Evolutionary conservation across 2,329 filamentous ascomycete species (phyloP).

Genomic region (Nigrospora sphaerica): DNA sequence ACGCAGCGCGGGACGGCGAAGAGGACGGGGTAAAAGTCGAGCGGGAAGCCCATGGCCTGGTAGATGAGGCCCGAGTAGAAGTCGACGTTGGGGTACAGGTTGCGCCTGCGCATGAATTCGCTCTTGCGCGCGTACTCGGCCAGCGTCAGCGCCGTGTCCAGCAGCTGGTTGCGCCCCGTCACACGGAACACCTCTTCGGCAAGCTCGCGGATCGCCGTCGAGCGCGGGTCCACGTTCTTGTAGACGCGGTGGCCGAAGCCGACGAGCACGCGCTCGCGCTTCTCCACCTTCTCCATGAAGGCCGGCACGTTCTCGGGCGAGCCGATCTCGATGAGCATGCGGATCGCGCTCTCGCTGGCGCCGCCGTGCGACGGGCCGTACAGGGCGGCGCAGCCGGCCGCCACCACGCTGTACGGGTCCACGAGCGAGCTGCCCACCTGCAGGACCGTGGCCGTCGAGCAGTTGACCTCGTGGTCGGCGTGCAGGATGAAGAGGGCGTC

Average conservation of each 20-base stretch:
- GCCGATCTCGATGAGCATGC: constrained; percentile 44
- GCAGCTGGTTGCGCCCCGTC: constrained; percentile 41
- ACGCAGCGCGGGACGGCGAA: constrained; percentile 44
- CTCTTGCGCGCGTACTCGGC: constrained; percentile 36
- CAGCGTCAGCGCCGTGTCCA: constrained; percentile 39
- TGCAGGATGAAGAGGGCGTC: constrained; percentile 49
- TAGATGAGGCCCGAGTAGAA: constrained; percentile 46
- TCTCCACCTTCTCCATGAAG: constrained; percentile 42
- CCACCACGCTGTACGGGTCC: constrained; percentile 46
- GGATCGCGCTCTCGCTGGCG: constrained; percentile 50
- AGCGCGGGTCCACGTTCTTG: constrained; percentile 46
- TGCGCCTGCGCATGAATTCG: constrained; percentile 40
- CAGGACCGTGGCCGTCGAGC: constrained; percentile 47
- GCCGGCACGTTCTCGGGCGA: constrained; percentile 40
- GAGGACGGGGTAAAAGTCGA: constrained; percentile 44
- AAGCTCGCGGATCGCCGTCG: constrained; percentile 38
- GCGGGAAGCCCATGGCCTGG: constrained; percentile 44
- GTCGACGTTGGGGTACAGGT: constrained; percentile 44
- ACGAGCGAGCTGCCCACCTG: constrained; percentile 49
- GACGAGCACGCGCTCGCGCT: constrained; percentile 42
- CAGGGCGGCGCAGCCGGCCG: constrained; percentile 43
- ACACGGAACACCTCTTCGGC: constrained; percentile 43
- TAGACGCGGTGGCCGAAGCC: constrained; percentile 50
- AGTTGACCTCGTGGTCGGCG: constrained; percentile 53
- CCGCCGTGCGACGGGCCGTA: constrained; percentile 53